phyloP scores from a whole-genome alignment of 768 basidiomycete genomes.

The Amanita thiersii region DNA sequence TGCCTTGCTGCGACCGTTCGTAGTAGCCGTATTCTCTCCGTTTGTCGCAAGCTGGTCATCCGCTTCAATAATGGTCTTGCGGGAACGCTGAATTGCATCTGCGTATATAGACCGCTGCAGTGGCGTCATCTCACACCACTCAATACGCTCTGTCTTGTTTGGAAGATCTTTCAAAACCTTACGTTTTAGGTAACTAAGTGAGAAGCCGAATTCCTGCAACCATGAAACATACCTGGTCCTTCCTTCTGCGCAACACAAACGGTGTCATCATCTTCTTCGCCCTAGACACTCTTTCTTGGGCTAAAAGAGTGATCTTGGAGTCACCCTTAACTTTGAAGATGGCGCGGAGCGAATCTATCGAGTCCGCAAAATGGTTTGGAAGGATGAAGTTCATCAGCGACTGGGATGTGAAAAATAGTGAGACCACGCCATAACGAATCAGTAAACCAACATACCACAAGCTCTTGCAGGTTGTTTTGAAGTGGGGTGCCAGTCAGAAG shows the following conservation, averaged over 20 bases:
- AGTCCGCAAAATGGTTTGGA: conserved; percentile 76
- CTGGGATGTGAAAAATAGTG: conserved; percentile 31
- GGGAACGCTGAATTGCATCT: conserved; percentile 77
- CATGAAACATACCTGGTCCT: conserved; percentile 64
- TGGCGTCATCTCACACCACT: conserved; percentile 90
- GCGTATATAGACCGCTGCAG: conserved; percentile 78
- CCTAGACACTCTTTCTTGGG: conserved; percentile 86
- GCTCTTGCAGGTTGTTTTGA: conserved; percentile 86
- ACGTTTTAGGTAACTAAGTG: conserved; percentile 1
- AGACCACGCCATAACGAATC: conserved; percentile 1
- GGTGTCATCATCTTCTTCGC: conserved; percentile 99
- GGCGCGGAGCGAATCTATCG: conserved; percentile 73
- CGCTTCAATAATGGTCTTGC: conserved; percentile 65
- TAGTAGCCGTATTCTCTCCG: conserved; percentile 10
- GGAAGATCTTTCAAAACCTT: conserved; percentile 94
- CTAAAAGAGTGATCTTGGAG: conserved; percentile 78
- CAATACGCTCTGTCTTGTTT: conserved; percentile 85
- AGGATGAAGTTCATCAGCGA: conserved; percentile 98
- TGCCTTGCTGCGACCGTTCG: conserved; percentile 20
- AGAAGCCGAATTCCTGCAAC: not conserved
- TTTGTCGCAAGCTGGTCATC: conserved; percentile 19
- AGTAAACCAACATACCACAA: conserved; percentile 55
- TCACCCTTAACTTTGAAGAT: conserved; percentile 99
- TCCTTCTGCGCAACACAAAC: conserved; percentile 93
- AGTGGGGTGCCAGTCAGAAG: conserved; percentile 93